Percentiles rank a stretch among this genome's conserved stretches.
These are phyloP conservation scores for Quercus alba DNA, from an alignment of 306 rosid species.

Conservation along the genomic window DNA sequence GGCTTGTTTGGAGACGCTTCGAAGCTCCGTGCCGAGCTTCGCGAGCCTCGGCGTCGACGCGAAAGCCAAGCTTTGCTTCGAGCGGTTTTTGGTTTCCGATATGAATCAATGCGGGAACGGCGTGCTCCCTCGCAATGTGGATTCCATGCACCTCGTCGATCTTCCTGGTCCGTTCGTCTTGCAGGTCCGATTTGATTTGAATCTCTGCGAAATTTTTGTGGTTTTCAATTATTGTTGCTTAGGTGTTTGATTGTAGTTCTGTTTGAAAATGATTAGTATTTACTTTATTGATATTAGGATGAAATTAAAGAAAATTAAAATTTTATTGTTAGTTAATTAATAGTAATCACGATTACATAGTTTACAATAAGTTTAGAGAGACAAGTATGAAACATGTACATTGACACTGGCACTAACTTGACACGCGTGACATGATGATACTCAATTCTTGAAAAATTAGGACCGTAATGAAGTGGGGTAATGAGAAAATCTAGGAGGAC, in stretches of 20 bases:
- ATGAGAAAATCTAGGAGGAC: no score
- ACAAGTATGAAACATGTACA: no score
- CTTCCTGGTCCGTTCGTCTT: conserved; percentile 82
- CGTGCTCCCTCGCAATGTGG: conserved; percentile 62
- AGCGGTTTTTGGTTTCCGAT: conserved; percentile 65
- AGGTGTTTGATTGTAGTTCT: not conserved
- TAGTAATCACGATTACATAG: no score
- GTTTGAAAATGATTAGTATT: no score
- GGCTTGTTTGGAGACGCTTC: conserved; percentile 45
- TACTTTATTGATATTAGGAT: no score
- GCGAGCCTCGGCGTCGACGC: conserved; percentile 38
- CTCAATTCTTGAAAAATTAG: no score
- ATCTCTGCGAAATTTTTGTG: not conserved
- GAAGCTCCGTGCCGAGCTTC: conserved; percentile 39
- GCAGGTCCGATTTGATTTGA: conserved; percentile 44
- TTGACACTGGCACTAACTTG: no score
- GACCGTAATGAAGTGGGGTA: no score
- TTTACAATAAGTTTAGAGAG: no score
- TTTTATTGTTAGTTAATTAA: no score
- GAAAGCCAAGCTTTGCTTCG: conserved; percentile 71
- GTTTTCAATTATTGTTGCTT: not conserved
- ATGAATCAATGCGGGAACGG: conserved; percentile 65
- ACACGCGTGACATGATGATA: no score
- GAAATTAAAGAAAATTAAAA: no score
- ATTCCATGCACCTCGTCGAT: conserved; percentile 62